phyloP scores from a whole-genome alignment of 129 eudicot species.

The Ambrosia trifida region DNA sequence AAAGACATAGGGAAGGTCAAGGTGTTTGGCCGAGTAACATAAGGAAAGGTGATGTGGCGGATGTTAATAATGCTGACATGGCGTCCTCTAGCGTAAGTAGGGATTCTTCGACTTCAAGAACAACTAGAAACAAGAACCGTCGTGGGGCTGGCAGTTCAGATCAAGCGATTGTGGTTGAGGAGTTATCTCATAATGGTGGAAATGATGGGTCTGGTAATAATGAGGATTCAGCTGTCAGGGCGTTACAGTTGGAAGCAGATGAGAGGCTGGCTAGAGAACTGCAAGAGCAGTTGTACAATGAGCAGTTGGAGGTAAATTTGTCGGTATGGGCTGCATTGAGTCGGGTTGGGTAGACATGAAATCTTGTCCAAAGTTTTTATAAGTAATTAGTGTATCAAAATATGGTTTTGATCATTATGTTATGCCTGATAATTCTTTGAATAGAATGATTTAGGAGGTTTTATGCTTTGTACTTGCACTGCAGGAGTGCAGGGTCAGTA shows the following conservation, averaged over 20 bases:
- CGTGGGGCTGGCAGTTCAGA: constrained; percentile 24
- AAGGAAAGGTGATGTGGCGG: constrained; percentile 50
- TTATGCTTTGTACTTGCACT: not conserved
- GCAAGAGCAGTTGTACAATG: constrained; percentile 92
- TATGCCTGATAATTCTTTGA: no score
- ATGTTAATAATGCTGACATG: constrained; percentile 38
- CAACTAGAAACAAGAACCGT: constrained; percentile 37
- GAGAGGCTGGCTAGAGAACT: constrained; percentile 89
- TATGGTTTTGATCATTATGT: not conserved
- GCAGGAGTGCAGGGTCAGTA: no score
- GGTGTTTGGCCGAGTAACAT: constrained; percentile 41
- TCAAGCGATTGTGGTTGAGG: constrained; percentile 53
- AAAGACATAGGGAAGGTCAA: constrained; percentile 74
- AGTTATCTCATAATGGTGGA: constrained; percentile 43
- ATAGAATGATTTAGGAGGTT: not conserved
- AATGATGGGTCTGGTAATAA: constrained; percentile 30
- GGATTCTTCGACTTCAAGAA: constrained; percentile 42
- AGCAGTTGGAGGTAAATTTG: constrained; percentile 27
- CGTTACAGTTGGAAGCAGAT: constrained; percentile 80
- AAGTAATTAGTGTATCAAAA: not conserved
- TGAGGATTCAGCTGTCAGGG: constrained; percentile 53
- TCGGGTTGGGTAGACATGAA: not conserved
- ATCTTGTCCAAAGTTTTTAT: not conserved
- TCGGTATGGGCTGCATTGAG: not conserved
- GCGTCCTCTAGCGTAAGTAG: constrained; percentile 39